These are phyloP conservation scores for Nannochloropsis oceanica DNA, from an alignment of 108 stramenopile genomes.

Conservation along the genomic window DNA sequence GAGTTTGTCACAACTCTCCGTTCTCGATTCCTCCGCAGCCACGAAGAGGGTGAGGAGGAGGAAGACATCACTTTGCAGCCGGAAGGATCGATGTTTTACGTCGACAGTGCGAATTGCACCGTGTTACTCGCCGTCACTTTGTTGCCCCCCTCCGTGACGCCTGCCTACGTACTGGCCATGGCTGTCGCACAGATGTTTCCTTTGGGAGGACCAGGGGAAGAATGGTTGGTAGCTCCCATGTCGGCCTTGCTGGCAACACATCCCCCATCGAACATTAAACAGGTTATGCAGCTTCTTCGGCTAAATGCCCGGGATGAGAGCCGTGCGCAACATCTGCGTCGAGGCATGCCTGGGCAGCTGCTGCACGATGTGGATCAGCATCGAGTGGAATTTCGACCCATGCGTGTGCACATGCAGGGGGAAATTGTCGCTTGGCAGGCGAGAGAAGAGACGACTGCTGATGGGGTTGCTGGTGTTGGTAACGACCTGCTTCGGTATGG, in stretches of 20 bases:
- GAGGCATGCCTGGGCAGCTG: not conserved
- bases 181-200: not conserved
- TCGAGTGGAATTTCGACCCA: not conserved
- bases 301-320: not conserved
- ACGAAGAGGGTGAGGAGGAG: not conserved
- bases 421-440: not conserved
- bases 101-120: not conserved
- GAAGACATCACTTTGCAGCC: constrained; percentile 10
- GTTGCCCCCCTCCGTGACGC: not conserved
- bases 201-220: not conserved
- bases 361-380: not conserved
- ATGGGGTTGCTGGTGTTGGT: too few relatives aligned
- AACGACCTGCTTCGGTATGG: not conserved
- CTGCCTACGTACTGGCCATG: not conserved
- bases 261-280: not conserved
- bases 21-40: constrained; percentile 5
- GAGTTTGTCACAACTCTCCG: constrained; percentile 11
- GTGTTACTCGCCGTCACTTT: not conserved
- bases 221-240: not conserved
- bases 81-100: constrained; percentile 8
- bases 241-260: not conserved
- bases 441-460: not conserved
- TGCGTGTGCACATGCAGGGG: not conserved
- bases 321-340: not conserved
- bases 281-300: not conserved